Evolutionary conservation across 768 basidiomycete genomes (phyloP).

Genomic region (Leccinum incarnatum): DNA sequence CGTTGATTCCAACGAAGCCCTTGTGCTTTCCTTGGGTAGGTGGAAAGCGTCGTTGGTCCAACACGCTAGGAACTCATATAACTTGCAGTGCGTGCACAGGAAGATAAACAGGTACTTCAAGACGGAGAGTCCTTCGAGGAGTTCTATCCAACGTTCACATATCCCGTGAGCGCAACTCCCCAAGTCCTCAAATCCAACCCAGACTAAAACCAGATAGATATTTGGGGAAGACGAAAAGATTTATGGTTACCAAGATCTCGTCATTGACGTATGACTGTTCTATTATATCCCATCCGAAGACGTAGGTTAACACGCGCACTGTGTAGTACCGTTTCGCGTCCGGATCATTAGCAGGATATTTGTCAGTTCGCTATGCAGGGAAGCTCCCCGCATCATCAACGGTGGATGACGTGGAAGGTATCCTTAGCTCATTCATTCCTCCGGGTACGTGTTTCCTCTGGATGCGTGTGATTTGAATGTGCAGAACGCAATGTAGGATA

Average conservation of each 20-base stretch:
- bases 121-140: conserved; percentile 58
- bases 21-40: conserved; percentile 72
- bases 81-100: conserved; percentile 60
- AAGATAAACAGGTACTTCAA: conserved; percentile 57
- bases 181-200: background rate
- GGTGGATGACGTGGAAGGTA: conserved; percentile 85
- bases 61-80: conserved; percentile 1
- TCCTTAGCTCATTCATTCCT: conserved; percentile 74
- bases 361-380: conserved; percentile 64
- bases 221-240: conserved; percentile 96
- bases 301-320: conserved; percentile 2
- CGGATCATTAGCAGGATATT: conserved; percentile 76
- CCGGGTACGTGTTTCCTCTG: conserved; percentile 41
- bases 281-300: background rate
- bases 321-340: conserved; percentile 80
- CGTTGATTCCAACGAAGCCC: conserved; percentile 71
- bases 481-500: conserved; percentile 48
- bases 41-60: background rate
- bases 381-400: conserved; percentile 65
- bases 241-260: conserved; percentile 86
- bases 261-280: conserved; percentile 65
- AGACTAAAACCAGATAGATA: conserved; percentile 49
- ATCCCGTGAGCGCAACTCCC: conserved; percentile 63
- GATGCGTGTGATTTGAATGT: conserved; percentile 1
- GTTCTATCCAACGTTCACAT: conserved; percentile 90